Conservation (phyloP, 441 rosid species). For the Populus tomentosa region DNA sequence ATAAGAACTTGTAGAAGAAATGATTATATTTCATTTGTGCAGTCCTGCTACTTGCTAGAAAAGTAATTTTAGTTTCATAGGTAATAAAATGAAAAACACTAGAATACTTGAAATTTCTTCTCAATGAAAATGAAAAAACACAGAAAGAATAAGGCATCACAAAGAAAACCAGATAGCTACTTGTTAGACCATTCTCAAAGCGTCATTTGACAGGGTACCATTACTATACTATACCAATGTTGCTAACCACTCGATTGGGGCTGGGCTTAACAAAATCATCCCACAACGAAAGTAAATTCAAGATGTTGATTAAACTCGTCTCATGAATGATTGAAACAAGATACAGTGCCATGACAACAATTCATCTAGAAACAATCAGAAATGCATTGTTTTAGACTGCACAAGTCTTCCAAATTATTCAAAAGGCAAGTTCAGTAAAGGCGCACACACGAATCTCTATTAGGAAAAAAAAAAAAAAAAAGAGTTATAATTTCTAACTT, state of each 20-base stretch:
- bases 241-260: background rate
- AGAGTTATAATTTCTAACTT: background rate
- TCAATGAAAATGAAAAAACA: background rate
- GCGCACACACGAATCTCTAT: no score
- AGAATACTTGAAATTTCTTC: background rate
- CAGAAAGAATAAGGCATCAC: background rate
- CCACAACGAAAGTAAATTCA: background rate
- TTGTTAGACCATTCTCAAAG: background rate
- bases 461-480: no score
- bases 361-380: background rate
- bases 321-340: background rate
- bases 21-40: background rate
- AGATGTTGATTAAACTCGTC: background rate
- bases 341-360: background rate
- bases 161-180: background rate
- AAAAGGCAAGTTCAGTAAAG: no score
- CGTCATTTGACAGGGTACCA: no score
- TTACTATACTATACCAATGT: background rate
- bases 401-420: no score
- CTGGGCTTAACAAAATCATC: background rate
- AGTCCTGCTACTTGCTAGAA: background rate
- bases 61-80: background rate
- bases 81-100: background rate
- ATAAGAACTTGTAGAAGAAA: background rate
- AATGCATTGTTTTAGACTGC: background rate